phyloP scores from a whole-genome alignment of 495 filamentous ascomycete species.

The Podospora didyma region DNA sequence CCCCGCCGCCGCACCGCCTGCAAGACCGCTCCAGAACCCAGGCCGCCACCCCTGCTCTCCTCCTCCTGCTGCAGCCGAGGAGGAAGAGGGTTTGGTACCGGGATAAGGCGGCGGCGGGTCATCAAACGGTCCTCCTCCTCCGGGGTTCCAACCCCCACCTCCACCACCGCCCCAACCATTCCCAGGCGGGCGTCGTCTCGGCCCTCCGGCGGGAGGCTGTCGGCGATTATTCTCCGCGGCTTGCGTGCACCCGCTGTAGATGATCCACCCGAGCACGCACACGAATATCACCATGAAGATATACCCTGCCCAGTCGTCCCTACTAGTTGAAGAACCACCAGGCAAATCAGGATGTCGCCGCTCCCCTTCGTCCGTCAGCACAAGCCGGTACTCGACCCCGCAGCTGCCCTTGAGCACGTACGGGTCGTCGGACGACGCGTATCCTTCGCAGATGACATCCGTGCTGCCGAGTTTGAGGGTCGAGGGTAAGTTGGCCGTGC shows the following conservation, averaged over 20 bases:
- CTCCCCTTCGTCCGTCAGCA: conserved; percentile 79
- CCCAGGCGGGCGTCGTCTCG: conserved; percentile 6
- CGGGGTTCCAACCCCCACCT: conserved; percentile 26
- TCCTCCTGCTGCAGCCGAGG: conserved; percentile 5
- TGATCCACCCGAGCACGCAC: conserved; percentile 46
- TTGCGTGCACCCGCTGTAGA: conserved; percentile 39
- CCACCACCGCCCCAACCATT: conserved; percentile 16
- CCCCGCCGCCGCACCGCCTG: conserved; percentile 64
- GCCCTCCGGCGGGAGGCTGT: conserved; percentile 9
- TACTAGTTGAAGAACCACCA: conserved; percentile 8
- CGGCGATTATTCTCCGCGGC: conserved; percentile 6
- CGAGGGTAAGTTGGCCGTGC: conserved; percentile 69
- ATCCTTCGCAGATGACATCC: conserved; percentile 92
- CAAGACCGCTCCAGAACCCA: conserved; percentile 82
- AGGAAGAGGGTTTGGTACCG: conserved; percentile 34
- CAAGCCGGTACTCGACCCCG: conserved; percentile 84
- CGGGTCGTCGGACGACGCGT: conserved; percentile 65
- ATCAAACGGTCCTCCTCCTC: conserved; percentile 45
- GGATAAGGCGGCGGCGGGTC: conserved; percentile 59
- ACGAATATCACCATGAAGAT: conserved; percentile 38
- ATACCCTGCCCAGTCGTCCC: conserved; percentile 16
- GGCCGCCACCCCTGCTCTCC: conserved; percentile 62
- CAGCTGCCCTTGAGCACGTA: conserved; percentile 88
- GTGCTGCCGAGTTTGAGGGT: conserved; percentile 88
- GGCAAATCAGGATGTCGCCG: conserved; percentile 53